Conservation (phyloP, 139 green algal species). For the Marvania coccoides region DNA sequence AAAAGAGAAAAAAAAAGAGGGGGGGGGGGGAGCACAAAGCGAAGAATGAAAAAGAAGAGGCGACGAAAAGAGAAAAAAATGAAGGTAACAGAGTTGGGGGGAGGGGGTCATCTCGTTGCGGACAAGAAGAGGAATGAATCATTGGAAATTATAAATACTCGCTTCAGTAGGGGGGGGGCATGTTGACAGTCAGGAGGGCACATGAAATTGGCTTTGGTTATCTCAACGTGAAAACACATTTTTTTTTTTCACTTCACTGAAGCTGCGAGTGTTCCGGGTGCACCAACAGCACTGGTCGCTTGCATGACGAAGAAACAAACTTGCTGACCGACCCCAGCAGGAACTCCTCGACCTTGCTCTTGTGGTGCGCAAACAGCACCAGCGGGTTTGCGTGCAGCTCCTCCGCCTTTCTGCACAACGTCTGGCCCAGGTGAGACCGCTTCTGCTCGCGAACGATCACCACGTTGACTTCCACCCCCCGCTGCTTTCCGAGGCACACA, state of each 20-base stretch:
- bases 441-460: neutral
- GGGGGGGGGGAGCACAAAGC: neutral
- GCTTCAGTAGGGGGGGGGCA: too few species aligned
- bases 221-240: too few species aligned
- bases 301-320: neutral
- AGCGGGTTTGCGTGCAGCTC: neutral
- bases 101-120: neutral
- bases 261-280: neutral
- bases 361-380: neutral
- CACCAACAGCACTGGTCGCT: neutral
- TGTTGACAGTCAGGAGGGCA: too few species aligned
- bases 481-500: neutral
- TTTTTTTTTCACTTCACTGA: neutral
- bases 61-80: neutral
- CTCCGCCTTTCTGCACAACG: neutral
- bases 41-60: neutral
- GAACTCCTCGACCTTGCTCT: neutral
- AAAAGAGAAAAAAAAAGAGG: neutral
- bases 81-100: neutral
- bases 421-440: neutral
- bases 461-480: neutral
- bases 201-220: too few species aligned
- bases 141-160: too few species aligned
- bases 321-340: neutral
- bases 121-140: too few species aligned